These are phyloP conservation scores for Cladophialophora chaetospira DNA, from an alignment of 2,329 filamentous ascomycete genomes.

Conservation along the genomic window DNA sequence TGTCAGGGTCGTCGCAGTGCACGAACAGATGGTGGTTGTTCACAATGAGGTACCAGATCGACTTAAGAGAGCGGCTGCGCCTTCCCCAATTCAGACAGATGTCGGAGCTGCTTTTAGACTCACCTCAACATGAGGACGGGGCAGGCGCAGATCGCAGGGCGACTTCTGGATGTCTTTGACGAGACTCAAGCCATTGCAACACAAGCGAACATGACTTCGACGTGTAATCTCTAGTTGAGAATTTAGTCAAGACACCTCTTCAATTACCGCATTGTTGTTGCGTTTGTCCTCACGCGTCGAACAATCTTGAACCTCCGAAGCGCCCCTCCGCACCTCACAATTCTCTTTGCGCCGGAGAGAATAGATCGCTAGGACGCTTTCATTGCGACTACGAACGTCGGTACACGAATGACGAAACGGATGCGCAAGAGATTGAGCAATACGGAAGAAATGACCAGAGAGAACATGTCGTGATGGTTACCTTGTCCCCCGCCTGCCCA, in stretches of 20 bases:
- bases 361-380: no score
- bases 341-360: slow-evolving; percentile 6
- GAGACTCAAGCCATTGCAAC: slow-evolving; percentile 2
- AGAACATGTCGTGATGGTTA: slow-evolving; percentile 4
- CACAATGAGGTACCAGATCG: not conserved
- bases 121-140: not conserved
- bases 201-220: slow-evolving; percentile 12
- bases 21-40: not conserved
- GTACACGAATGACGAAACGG: no score
- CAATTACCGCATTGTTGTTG: slow-evolving; percentile 9
- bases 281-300: slow-evolving; percentile 25
- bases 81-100: not conserved
- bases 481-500: not conserved
- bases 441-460: not conserved
- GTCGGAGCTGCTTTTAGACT: not conserved
- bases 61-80: not conserved
- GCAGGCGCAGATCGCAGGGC: not conserved
- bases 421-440: not conserved
- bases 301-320: slow-evolving; percentile 1
- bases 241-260: not conserved
- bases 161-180: slow-evolving; percentile 1
- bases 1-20: not conserved
- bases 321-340: slow-evolving; percentile 3
- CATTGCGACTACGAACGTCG: no score
- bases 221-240: slow-evolving; percentile 19